Percentiles rank a stretch among this genome's conserved stretches.
Evolutionary conservation across 2,329 filamentous ascomycete species (phyloP).

Genomic region (Colletotrichum siamense): DNA sequence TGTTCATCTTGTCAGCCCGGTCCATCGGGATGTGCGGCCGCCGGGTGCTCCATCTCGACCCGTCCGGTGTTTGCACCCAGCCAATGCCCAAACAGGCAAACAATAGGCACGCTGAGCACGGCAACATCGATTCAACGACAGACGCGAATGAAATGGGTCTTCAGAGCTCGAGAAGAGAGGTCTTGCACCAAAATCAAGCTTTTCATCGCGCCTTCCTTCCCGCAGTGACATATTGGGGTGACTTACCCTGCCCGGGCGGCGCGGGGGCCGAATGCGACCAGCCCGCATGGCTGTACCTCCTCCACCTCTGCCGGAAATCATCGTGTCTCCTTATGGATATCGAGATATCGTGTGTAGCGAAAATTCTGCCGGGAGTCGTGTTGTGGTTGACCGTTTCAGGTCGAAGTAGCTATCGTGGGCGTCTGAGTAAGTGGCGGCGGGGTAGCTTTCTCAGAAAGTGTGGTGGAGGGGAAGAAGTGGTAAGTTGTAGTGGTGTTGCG

Average conservation of each 20-base stretch:
- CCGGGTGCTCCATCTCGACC: background rate
- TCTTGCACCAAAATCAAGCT: background rate
- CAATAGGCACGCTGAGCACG: background rate
- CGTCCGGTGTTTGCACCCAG: background rate
- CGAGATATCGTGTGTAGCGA: background rate
- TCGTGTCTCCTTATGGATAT: constrained; percentile 26
- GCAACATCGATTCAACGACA: background rate
- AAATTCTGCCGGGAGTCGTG: background rate
- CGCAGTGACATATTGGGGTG: background rate
- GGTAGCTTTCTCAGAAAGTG: constrained; percentile 15
- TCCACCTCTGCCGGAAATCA: constrained; percentile 57
- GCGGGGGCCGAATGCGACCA: constrained; percentile 48
- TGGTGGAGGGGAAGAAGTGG: background rate
- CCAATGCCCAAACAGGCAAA: background rate
- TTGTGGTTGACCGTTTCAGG: background rate
- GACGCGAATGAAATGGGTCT: background rate
- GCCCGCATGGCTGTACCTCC: constrained; percentile 36
- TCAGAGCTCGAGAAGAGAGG: background rate
- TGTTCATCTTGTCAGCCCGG: background rate
- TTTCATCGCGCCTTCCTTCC: background rate
- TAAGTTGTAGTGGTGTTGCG: background rate
- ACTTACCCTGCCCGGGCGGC: constrained; percentile 47
- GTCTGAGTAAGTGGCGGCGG: constrained; percentile 17
- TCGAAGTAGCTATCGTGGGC: constrained; percentile 11
- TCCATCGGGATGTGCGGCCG: background rate